Percentiles rank a stretch among this genome's conserved stretches.
phyloP scores from a whole-genome alignment of 1,139 yeast genomes.

The Kodamaea sp. region DNA sequence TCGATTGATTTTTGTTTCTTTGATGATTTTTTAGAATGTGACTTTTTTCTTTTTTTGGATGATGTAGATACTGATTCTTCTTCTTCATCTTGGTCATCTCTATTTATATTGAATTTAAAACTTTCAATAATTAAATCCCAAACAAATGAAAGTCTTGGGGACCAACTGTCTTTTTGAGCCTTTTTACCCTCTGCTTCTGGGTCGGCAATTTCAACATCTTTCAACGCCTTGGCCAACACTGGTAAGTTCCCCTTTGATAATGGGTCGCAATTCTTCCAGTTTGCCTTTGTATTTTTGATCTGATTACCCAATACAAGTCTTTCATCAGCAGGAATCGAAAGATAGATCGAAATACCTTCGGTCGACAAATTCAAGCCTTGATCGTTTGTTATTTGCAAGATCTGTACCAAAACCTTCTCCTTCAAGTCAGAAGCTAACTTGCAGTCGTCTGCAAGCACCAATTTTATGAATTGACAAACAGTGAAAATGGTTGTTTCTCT shows the following conservation, averaged over 20 bases:
- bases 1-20: constrained; percentile 25
- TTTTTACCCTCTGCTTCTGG: constrained; percentile 26
- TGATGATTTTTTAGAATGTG: constrained; percentile 27
- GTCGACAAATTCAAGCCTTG: constrained; percentile 59
- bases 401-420: constrained; percentile 23
- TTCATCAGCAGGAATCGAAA: constrained; percentile 40
- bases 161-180: constrained; percentile 60
- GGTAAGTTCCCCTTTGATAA: constrained; percentile 63
- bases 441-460: constrained; percentile 8
- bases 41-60: constrained; percentile 21
- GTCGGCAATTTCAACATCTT: constrained; percentile 47
- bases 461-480: constrained; percentile 48
- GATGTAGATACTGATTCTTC: constrained; percentile 13
- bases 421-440: constrained; percentile 21
- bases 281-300: constrained; percentile 27
- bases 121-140: constrained; percentile 65
- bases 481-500: constrained; percentile 78
- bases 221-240: constrained; percentile 58
- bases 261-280: constrained; percentile 77
- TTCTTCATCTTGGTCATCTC: constrained; percentile 19
- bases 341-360: constrained; percentile 77
- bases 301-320: constrained; percentile 25
- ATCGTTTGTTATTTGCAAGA: constrained; percentile 46
- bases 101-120: constrained; percentile 20
- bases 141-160: constrained; percentile 75